A percentile compares a stretch with the other conserved stretches of the same genome.
phyloP scores from a whole-genome alignment of 1,284 basidiomycete genomes.

The Tremellales sp. region DNA sequence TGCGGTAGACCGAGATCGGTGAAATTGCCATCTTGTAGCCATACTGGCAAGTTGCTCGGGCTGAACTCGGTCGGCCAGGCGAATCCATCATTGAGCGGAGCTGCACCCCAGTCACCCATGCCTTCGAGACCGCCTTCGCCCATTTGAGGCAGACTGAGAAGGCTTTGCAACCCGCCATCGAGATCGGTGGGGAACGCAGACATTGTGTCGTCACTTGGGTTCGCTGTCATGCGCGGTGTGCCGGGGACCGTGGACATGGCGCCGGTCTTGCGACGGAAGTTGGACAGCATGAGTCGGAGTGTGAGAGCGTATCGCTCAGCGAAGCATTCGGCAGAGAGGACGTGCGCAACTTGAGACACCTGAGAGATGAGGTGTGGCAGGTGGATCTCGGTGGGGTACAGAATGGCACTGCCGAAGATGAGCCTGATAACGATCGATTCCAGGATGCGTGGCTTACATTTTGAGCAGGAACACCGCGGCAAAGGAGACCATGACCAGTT shows the following conservation, averaged over 20 bases:
- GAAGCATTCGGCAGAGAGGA: slow-evolving; percentile 45
- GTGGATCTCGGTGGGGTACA: slow-evolving; percentile 39
- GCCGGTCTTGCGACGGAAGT: slow-evolving; percentile 78
- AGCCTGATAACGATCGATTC: background rate
- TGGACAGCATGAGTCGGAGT: slow-evolving; percentile 82
- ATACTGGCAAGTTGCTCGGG: slow-evolving; percentile 42
- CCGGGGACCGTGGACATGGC: slow-evolving; percentile 57
- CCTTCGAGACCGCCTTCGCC: slow-evolving; percentile 1
- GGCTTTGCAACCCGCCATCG: slow-evolving; percentile 36
- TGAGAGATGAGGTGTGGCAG: slow-evolving; percentile 34
- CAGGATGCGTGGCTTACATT: slow-evolving; percentile 44
- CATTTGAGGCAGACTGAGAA: slow-evolving; percentile 34
- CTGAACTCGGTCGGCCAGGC: slow-evolving; percentile 63
- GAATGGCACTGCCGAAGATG: slow-evolving; percentile 39
- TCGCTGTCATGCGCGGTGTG: slow-evolving; percentile 44
- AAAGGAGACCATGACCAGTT: slow-evolving; percentile 84
- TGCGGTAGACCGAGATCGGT: slow-evolving; percentile 81
- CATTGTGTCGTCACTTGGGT: background rate
- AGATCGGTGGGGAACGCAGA: slow-evolving; percentile 9
- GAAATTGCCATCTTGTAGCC: slow-evolving; percentile 65
- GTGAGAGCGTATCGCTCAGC: slow-evolving; percentile 71
- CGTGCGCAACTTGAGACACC: slow-evolving; percentile 42
- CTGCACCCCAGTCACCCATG: slow-evolving; percentile 29
- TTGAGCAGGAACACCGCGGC: slow-evolving; percentile 88
- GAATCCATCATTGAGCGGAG: slow-evolving; percentile 67